These are phyloP conservation scores for Pseudonitzschia pungens DNA, from an alignment of 108 stramenopile species.

Conservation along the genomic window DNA sequence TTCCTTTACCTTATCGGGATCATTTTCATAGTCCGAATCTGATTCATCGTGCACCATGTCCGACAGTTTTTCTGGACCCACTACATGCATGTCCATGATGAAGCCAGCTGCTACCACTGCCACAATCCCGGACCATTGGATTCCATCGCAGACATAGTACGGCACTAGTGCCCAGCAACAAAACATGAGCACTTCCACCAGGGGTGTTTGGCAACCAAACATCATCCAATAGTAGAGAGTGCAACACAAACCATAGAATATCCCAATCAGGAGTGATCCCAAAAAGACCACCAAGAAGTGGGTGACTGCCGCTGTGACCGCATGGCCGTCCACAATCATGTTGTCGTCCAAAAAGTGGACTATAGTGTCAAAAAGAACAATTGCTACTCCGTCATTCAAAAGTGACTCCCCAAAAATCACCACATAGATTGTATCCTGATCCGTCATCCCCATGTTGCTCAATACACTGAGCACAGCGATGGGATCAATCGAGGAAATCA, in stretches of 20 bases:
- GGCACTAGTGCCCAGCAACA: slow-evolving; percentile 87
- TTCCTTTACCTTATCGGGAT: slow-evolving; percentile 10
- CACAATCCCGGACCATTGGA: slow-evolving; percentile 92
- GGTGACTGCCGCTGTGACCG: slow-evolving; percentile 58
- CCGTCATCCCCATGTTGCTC: slow-evolving; percentile 79
- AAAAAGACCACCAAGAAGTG: slow-evolving; percentile 85
- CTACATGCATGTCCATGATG: slow-evolving; percentile 83
- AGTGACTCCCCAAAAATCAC: slow-evolving; percentile 93
- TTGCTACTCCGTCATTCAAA: slow-evolving; percentile 94
- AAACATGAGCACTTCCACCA: slow-evolving; percentile 86
- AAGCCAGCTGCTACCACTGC: slow-evolving; percentile 91
- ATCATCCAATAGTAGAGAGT: slow-evolving; percentile 83
- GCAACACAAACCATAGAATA: slow-evolving; percentile 59
- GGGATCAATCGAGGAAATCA: slow-evolving; percentile 90
- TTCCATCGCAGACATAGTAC: slow-evolving; percentile 88
- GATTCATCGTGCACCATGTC: slow-evolving; percentile 27
- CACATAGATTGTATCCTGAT: slow-evolving; percentile 76
- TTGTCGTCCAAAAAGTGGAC: slow-evolving; percentile 84
- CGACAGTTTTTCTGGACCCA: slow-evolving; percentile 34
- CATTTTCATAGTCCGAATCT: slow-evolving; percentile 34
- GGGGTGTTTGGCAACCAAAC: slow-evolving; percentile 63
- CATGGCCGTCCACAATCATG: slow-evolving; percentile 62
- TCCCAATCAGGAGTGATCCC: slow-evolving; percentile 79
- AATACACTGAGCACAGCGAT: slow-evolving; percentile 87
- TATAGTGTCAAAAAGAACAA: slow-evolving; percentile 79